A percentile compares a stretch with the other conserved stretches of the same genome.
These are phyloP conservation scores for Anastatica hierochuntica DNA, from an alignment of 345 rosid genomes.

Conservation along the genomic window DNA sequence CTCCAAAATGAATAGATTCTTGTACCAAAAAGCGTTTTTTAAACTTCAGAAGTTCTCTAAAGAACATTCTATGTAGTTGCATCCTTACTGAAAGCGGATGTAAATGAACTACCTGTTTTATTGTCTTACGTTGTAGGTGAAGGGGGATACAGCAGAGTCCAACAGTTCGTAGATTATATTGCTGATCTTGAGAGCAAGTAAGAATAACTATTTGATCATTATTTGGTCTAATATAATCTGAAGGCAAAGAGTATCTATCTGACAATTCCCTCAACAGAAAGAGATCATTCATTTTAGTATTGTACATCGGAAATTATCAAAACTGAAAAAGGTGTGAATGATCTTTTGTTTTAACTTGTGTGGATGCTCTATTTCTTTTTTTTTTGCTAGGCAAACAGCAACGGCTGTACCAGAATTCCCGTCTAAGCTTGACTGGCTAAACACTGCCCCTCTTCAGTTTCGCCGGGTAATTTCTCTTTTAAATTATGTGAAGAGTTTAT, in stretches of 20 bases:
- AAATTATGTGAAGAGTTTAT: not conserved
- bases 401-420: conserved; percentile 79
- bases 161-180: conserved; percentile 63
- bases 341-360: not conserved
- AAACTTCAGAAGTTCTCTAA: not conserved
- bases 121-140: conserved; percentile 30
- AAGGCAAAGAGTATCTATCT: no score
- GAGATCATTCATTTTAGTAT: no score
- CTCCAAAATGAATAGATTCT: no score
- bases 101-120: not conserved
- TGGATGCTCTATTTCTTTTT: no score
- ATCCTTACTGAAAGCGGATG: not conserved
- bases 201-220: conserved; percentile 5
- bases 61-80: not conserved
- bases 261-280: no score
- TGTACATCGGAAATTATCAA: not conserved
- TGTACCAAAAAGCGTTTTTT: no score
- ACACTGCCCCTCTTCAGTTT: conserved; percentile 80
- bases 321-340: not conserved
- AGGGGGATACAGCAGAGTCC: conserved; percentile 40
- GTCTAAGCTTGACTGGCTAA: conserved; percentile 79
- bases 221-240: not conserved
- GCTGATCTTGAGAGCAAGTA: conserved; percentile 72
- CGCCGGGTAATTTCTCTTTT: conserved; percentile 42
- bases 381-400: conserved; percentile 45